These are phyloP conservation scores for Chlamydomonas urium DNA, from an alignment of 139 green algal species.

Conservation along the genomic window DNA sequence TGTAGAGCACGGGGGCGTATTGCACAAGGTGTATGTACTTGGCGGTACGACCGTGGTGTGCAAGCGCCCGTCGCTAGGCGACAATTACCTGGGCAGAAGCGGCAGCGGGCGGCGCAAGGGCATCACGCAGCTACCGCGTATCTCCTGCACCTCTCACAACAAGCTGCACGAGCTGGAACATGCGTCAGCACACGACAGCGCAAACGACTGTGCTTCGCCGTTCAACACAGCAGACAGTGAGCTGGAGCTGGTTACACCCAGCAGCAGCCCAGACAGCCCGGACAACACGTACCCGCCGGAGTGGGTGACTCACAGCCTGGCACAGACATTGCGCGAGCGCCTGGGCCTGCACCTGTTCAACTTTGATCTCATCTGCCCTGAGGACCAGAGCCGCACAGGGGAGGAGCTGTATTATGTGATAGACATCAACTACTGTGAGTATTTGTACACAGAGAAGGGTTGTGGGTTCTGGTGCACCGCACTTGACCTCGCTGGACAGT, in stretches of 20 bases:
- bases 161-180: background rate
- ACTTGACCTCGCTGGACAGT: too few relatives aligned
- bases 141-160: constrained; percentile 36
- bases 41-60: constrained; percentile 41
- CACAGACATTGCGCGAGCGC: constrained; percentile 38
- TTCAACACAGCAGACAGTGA: too few relatives aligned
- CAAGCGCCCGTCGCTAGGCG: constrained; percentile 42
- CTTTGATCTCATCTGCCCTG: constrained; percentile 75
- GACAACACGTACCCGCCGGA: constrained; percentile 43
- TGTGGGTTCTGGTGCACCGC: too few relatives aligned
- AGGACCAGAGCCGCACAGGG: background rate
- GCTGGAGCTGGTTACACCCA: background rate
- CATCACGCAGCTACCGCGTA: constrained; percentile 46
- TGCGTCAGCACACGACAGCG: too few relatives aligned
- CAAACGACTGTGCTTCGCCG: too few relatives aligned
- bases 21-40: constrained; percentile 85
- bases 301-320: constrained; percentile 66
- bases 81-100: constrained; percentile 31
- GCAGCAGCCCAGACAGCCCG: background rate
- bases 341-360: constrained; percentile 78
- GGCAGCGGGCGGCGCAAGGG: constrained; percentile 18
- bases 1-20: constrained; percentile 72
- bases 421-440: constrained; percentile 15
- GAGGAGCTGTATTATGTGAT: constrained; percentile 38
- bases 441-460: too few relatives aligned